Conservation (phyloP, 129 eudicot genomes). For the Lactuca saligna region DNA sequence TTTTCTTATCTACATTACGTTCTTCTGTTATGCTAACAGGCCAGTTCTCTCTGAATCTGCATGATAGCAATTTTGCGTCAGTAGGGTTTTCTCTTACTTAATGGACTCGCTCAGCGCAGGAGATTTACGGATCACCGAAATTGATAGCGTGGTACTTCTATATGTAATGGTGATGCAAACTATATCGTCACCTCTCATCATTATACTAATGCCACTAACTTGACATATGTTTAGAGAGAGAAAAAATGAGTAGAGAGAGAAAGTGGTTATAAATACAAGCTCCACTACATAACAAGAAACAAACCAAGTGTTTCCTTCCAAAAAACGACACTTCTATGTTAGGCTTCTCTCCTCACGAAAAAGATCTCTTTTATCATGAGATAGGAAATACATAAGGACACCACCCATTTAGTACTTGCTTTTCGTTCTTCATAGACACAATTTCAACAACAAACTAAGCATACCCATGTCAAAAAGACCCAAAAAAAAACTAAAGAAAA, state of each 20-base stretch:
- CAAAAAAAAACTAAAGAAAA: not conserved
- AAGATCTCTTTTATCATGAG: conserved; percentile 33
- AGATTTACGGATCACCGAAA: not conserved
- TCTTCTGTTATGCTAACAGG: no score
- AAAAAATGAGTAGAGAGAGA: conserved; percentile 15
- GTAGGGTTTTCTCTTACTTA: not conserved
- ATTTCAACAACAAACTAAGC: conserved; percentile 22
- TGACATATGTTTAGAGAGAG: conserved; percentile 25
- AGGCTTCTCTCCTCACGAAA: conserved; percentile 46
- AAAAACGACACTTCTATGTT: conserved; percentile 25
- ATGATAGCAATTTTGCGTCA: not conserved
- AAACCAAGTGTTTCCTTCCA: conserved; percentile 20
- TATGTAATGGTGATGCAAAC: conserved; percentile 40
- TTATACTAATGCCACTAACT: conserved; percentile 30
- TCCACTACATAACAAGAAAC: conserved; percentile 28
- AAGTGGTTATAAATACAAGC: conserved; percentile 18
- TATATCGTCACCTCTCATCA: conserved; percentile 41
- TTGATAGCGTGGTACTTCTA: not conserved
- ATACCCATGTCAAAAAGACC: conserved; percentile 22
- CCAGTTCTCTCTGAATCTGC: not conserved
- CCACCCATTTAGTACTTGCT: conserved; percentile 18
- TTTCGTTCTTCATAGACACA: conserved; percentile 35
- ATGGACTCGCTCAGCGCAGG: not conserved
- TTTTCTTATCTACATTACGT: no score
- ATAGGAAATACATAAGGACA: conserved; percentile 24